Base-by-base conservation (phyloP, 1,284 basidiomycete species). In the Cutaneotrichosporon arboriforme region DNA sequence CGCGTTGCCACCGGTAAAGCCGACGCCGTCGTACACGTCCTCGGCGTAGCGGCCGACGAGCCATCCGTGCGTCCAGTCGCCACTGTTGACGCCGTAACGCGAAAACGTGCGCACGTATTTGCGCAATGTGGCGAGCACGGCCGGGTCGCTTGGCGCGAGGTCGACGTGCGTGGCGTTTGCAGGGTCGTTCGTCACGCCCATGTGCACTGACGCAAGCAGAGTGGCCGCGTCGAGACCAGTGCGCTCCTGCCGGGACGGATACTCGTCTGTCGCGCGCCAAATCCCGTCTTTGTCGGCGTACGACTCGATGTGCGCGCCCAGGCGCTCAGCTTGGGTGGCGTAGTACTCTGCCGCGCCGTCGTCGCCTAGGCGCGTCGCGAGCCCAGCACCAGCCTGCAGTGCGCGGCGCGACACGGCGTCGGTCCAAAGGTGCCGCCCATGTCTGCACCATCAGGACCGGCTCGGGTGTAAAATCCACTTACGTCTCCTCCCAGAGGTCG, bases 371-470 rank as follows among this genome's bases (percentile, higher is more conserved):
- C 67, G 59, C 0, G 10, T 8, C 0, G 78, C 78, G 17, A 80
- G 65, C 0, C 34, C 42, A 0, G 74, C 63, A 3, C 78, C 78
- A n/a, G 67, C 63, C 48, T 67, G 60, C 8, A 80, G 65, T 0
- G 77, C 72, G 14, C 72, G 63, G 21, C 66, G 66, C 3, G 72
- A 69, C 2, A 69, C 63, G 17, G 77, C 59, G 35, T 75, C 69
- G 8, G 75, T 77, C 65, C 76, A 79, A 51, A 79, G 76, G 49
- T 79, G 78, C n/a, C 64, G 51, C 1, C 72, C 77, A n/a, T 70
- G 51, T 1, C 26, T 31, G 26, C 26, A n/a, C n/a, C 10, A 10
- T 31, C 26, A 31, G 26, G 7, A 31, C n/a, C n/a, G n/a, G n/a
- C n/a, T n/a, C n/a, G n/a, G n/a, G n/a, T n/a, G n/a, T n/a, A n/a